phyloP scores from a whole-genome alignment of 2,329 filamentous ascomycete genomes.

The Volutella citrinella region DNA sequence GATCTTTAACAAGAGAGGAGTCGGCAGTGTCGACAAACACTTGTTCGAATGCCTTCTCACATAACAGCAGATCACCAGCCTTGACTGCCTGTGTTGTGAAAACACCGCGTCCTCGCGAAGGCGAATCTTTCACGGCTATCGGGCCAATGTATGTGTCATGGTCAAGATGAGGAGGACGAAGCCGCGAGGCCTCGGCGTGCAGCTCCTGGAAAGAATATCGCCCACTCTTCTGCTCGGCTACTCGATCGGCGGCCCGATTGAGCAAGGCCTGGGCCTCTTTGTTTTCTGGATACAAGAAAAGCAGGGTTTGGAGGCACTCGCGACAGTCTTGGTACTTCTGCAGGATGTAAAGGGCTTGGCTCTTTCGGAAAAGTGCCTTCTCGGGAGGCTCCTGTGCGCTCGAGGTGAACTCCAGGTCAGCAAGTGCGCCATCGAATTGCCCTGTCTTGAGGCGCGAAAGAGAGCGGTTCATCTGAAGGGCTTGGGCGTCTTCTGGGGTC shows the following conservation, averaged over 20 bases:
- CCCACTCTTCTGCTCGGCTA: conserved; percentile 38
- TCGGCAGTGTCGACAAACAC: conserved; percentile 27
- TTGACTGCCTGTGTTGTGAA: conserved; percentile 47
- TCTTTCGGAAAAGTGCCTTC: conserved; percentile 43
- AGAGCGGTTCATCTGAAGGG: conserved; percentile 35
- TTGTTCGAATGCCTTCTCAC: conserved; percentile 54
- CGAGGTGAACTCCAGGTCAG: conserved; percentile 21
- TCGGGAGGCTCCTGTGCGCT: conserved; percentile 27
- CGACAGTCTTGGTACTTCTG: conserved; percentile 34
- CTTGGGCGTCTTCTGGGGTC: conserved; percentile 32
- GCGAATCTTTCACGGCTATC: conserved; percentile 38
- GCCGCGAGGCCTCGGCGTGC: conserved; percentile 33
- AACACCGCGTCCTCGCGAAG: conserved; percentile 44
- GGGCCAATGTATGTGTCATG: conserved; percentile 43
- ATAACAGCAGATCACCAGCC: conserved; percentile 50
- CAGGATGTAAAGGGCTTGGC: conserved; percentile 43
- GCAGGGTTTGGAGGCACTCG: conserved; percentile 31
- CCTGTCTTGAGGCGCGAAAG: conserved; percentile 29
- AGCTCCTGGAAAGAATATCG: conserved; percentile 36
- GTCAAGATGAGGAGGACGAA: conserved; percentile 42
- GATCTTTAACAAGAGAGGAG: conserved; percentile 9
- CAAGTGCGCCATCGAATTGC: conserved; percentile 27
- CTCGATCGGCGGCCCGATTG: conserved; percentile 25
- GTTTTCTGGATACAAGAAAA: conserved; percentile 33
- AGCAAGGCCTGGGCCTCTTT: conserved; percentile 26